Base-by-base conservation (phyloP, 305 asterid genomes). In the Plantago lanceolata region DNA sequence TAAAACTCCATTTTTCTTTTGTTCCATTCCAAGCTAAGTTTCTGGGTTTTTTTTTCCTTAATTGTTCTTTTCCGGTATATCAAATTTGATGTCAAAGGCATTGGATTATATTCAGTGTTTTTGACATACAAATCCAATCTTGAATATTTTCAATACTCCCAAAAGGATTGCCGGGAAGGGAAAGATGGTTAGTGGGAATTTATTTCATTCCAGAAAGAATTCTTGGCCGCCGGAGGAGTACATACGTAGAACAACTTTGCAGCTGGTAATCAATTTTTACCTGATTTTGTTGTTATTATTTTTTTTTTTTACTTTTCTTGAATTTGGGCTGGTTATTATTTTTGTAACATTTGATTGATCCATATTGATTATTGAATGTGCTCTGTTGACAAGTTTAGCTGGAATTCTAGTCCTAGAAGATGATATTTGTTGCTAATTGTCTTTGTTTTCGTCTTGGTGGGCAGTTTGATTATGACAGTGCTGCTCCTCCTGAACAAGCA, bases 191-290 rank as follows among this genome's bases (percentile, higher is more conserved):
- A 80, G 88, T 68, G 96, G 90, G 68, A 86, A 75, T 64, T 70
- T 94, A 72, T 94, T 94, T 73, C 99, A 88, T 77, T 64, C 40
- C 76, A 81, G 96, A 76, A 90, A 78, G 82, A 88, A 83, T 76
- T 94, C 99, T 67, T 94, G 99, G 99, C 96, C 99, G 54, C 88
- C 99, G 0, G 85, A 90, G 71, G 99, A 94, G 74, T 94, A 88
- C 65, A 82, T 94, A 63, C 76, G 73, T 70, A 83, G 84, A 69
- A 55, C 92, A 61, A 94, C 97, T 76, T 71, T 94, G 75, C 95
- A 94, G 70, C 75, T 94, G 97, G 99, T 24, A 24, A 24, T n/a
- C n/a, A n/a, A n/a, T n/a, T 35, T 56, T 15, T 33, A 24, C 16
- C 15, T 71, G 60, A 35, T 43, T 17, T 53, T 33, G 45, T 64